Percentiles rank a stretch among this genome's conserved stretches.
phyloP scores from a whole-genome alignment of 805 yeast genomes.

The Lipomyces chichibuensis region DNA sequence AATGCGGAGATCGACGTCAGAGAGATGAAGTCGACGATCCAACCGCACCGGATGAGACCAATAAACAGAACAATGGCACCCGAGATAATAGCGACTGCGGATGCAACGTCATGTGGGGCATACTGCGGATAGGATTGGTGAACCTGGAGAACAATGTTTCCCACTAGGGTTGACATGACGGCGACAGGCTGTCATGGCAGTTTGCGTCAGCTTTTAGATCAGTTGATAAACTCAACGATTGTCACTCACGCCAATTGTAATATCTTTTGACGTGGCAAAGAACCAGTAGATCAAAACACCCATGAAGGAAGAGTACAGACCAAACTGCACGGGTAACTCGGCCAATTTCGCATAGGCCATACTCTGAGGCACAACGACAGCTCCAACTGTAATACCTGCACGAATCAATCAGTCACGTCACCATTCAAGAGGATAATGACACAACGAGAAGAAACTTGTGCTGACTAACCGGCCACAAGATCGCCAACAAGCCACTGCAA shows the following conservation, averaged over 20 bases:
- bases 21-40: not conserved
- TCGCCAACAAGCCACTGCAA: not conserved
- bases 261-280: not conserved
- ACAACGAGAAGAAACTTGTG: not conserved
- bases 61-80: not conserved
- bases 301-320: not conserved
- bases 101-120: not conserved
- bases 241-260: not conserved
- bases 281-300: not conserved
- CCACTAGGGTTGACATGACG: not conserved
- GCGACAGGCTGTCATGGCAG: not conserved
- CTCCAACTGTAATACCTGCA: not conserved
- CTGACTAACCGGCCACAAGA: not conserved
- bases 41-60: not conserved
- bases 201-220: not conserved
- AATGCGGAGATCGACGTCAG: not conserved
- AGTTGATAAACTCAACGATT: not conserved
- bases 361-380: conserved; percentile 2
- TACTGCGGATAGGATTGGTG: not conserved
- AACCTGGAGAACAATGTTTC: not conserved
- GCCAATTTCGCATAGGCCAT: not conserved
- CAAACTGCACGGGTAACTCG: not conserved
- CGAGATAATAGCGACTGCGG: not conserved
- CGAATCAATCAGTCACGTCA: not conserved
- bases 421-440: not conserved